Percentiles rank a stretch among this genome's conserved stretches.
phyloP scores from a whole-genome alignment of 306 rosid species.

The Luffa acutangula region DNA sequence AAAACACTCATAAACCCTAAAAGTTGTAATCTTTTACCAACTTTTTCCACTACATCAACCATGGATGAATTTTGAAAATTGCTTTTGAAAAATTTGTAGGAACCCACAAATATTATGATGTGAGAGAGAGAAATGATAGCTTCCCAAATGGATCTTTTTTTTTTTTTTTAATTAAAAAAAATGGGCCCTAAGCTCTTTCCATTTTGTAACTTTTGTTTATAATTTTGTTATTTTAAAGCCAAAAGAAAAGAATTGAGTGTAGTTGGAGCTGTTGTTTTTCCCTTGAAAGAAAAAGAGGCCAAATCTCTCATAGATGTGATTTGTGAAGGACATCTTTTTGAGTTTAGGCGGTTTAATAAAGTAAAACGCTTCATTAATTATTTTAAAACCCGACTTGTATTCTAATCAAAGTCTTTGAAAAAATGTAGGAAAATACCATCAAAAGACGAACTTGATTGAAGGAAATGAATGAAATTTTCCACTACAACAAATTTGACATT shows the following conservation, averaged over 20 bases:
- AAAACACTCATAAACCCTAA: conserved; percentile 7
- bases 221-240: not conserved
- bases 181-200: not conserved
- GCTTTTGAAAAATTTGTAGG: conserved; percentile 12
- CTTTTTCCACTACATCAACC: not conserved
- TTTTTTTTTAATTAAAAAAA: not conserved
- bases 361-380: not conserved
- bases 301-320: not conserved
- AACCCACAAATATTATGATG: conserved; percentile 8
- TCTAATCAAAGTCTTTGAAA: not conserved
- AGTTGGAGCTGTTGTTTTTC: not conserved
- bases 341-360: not conserved
- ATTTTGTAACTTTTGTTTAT: not conserved
- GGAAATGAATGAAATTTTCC: not conserved
- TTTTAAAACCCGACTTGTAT: not conserved
- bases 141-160: not conserved
- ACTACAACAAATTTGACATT: not conserved
- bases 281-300: not conserved
- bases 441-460: not conserved
- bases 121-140: not conserved
- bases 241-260: not conserved
- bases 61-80: not conserved
- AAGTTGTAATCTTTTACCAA: conserved; percentile 5
- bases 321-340: not conserved
- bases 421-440: not conserved